Evolutionary conservation across 2,329 filamentous ascomycete species (phyloP), one percentile per base, ranked within the genome.

Genomic region (Cladorrhinum sp.): DNA sequence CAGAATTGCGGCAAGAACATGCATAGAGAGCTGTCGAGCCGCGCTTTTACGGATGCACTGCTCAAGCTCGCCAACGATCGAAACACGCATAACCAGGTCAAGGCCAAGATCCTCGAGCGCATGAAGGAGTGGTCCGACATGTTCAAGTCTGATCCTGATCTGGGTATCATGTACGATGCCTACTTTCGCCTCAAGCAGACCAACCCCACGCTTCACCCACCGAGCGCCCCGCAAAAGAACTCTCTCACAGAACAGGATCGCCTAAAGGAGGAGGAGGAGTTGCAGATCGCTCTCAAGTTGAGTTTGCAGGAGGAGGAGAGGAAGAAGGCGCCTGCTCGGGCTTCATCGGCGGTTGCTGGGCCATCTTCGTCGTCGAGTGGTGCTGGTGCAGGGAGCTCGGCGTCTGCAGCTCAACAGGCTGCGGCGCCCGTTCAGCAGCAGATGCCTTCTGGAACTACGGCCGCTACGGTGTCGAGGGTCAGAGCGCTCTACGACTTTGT

Each of bases 91-190:
- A 89, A 90, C 72, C 92, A 96, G 75, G 95, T 99, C 73, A 98
- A 98, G 78, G 86, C 91, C 65, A 98, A 97, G 83, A 96, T 99
- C 66, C 77, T 98, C 61, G 93, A 98, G 80, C 87, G 93, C 67
- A 98, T 98, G 92, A 88, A 90, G 74, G 91, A 93, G 66, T 99
- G 95, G 95, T 87, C 90, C 60, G 91, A 95, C 70, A 96, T 97
- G 91, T 98, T 98, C 74, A 85, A 85, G 69, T 87, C 84, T 62
- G 92, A 97, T 72, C 85, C 92, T 10, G 93, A 97, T 72, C 84
- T 99, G 62, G 95, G 95, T 18, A 96, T 99, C 73, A 99, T 99
- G 95, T 90, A 93, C 74, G 91, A 96, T 71, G 93, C 93, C 61
- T 98, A 93, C 75, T 88, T 88, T 78, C 91, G 89, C 73, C 80